These are phyloP conservation scores for Takakia lepidozioides DNA, from an alignment of 225 moss, liverwort and hornwort genomes.

Conservation along the genomic window DNA sequence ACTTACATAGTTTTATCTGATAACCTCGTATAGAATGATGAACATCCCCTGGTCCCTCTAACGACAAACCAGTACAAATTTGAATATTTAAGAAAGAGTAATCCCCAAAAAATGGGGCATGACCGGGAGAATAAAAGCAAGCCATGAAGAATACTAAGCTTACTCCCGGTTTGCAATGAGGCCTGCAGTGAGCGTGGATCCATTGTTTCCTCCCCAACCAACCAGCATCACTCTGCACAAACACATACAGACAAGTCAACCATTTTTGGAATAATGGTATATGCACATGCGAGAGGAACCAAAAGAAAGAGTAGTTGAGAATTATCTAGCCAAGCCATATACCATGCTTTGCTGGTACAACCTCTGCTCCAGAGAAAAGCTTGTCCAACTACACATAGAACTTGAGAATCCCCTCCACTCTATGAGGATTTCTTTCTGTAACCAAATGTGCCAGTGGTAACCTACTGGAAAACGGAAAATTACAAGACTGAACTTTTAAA, in stretches of 20 bases:
- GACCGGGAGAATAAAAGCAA: too few relatives aligned
- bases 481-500: too few relatives aligned
- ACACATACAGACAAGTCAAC: neutral
- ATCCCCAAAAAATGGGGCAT: neutral
- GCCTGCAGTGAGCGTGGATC: constrained; percentile 86
- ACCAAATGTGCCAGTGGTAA: too few relatives aligned
- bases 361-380: too few relatives aligned
- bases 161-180: constrained; percentile 90
- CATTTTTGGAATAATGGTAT: neutral
- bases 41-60: too few relatives aligned
- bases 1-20: neutral
- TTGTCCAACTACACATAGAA: too few relatives aligned
- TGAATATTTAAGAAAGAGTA: neutral
- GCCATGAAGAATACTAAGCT: constrained; percentile 4
- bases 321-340: too few relatives aligned
- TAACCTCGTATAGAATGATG: neutral
- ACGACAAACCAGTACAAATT: too few relatives aligned
- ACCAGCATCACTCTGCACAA: constrained; percentile 85
- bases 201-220: constrained; percentile 98
- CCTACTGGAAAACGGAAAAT: too few relatives aligned
- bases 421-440: too few relatives aligned
- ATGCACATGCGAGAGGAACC: neutral
- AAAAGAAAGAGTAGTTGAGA: neutral
- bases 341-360: too few relatives aligned
- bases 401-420: too few relatives aligned